Conservation (phyloP, 805 yeast genomes). For the Lipomyces japonicus region DNA sequence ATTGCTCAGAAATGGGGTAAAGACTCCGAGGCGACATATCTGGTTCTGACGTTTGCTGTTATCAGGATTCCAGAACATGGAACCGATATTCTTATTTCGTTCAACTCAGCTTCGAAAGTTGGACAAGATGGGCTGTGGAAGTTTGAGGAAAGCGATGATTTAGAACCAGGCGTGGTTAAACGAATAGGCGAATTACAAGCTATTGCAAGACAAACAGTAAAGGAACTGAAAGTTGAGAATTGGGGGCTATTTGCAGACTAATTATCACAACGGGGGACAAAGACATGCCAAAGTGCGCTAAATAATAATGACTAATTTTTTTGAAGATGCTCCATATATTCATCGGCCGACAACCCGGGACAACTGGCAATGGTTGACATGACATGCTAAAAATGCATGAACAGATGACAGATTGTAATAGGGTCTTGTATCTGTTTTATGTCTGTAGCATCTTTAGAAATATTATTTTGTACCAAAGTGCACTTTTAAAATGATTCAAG, state of each 20-base stretch:
- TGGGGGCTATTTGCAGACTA: constrained; percentile 19
- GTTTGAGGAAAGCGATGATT: constrained; percentile 3
- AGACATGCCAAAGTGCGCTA: no score
- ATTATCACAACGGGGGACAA: no score
- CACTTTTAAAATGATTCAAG: no score
- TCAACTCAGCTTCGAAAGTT: constrained; percentile 51
- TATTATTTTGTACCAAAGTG: no score
- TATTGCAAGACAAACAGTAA: constrained; percentile 1
- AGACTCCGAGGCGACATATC: constrained; percentile 31
- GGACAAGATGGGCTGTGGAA: neutral
- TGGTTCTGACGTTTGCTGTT: constrained; percentile 53
- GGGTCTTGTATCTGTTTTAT: no score
- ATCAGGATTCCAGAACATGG: constrained; percentile 48
- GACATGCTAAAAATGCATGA: no score
- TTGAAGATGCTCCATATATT: no score
- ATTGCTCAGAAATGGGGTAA: constrained; percentile 26
- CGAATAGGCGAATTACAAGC: constrained; percentile 5
- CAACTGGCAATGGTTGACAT: no score
- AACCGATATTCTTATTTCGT: constrained; percentile 59
- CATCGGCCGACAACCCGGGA: no score
- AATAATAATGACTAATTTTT: no score
- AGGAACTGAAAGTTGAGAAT: constrained; percentile 6
- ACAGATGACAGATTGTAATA: no score
- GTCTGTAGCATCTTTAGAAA: no score
- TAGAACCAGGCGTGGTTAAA: constrained; percentile 1